These are phyloP conservation scores for Heteromeles arbutifolia DNA, from an alignment of 306 rosid species.

Conservation along the genomic window DNA sequence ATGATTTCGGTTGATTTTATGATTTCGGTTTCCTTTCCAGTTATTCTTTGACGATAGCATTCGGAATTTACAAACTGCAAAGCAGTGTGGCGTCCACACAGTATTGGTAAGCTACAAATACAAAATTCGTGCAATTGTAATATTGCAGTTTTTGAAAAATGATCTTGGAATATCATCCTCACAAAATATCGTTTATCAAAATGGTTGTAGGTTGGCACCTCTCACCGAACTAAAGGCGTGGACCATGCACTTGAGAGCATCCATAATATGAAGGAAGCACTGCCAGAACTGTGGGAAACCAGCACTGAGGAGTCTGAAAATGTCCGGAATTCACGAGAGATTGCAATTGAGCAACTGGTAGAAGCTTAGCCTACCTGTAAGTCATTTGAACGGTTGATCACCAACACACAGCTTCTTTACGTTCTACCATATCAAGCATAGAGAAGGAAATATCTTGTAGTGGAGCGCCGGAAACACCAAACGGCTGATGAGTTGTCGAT, in stretches of 20 bases:
- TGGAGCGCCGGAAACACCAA: neutral
- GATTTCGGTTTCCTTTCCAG: slow-evolving; percentile 28
- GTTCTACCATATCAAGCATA: neutral
- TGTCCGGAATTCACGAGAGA: slow-evolving; percentile 26
- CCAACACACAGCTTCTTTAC: neutral
- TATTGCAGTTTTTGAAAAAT: neutral
- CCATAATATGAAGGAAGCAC: slow-evolving; percentile 76
- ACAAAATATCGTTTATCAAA: neutral
- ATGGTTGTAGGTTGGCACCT: slow-evolving; percentile 59
- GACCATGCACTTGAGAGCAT: slow-evolving; percentile 88
- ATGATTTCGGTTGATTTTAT: neutral
- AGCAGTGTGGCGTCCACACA: slow-evolving; percentile 57
- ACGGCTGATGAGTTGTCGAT: neutral
- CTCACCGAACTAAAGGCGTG: slow-evolving; percentile 34
- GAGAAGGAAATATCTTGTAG: neutral
- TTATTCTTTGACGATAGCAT: slow-evolving; percentile 77
- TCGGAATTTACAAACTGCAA: slow-evolving; percentile 58
- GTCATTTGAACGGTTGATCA: neutral
- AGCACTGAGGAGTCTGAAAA: slow-evolving; percentile 30
- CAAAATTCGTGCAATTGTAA: neutral
- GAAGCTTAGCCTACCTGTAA: slow-evolving; percentile 41
- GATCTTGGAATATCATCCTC: neutral
- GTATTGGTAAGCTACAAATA: slow-evolving; percentile 45
- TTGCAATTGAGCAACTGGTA: slow-evolving; percentile 61
- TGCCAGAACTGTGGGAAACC: slow-evolving; percentile 81